Evolutionary conservation across 352 stramenopile genomes (phyloP).

Genomic region (Pythium oligandrum): DNA sequence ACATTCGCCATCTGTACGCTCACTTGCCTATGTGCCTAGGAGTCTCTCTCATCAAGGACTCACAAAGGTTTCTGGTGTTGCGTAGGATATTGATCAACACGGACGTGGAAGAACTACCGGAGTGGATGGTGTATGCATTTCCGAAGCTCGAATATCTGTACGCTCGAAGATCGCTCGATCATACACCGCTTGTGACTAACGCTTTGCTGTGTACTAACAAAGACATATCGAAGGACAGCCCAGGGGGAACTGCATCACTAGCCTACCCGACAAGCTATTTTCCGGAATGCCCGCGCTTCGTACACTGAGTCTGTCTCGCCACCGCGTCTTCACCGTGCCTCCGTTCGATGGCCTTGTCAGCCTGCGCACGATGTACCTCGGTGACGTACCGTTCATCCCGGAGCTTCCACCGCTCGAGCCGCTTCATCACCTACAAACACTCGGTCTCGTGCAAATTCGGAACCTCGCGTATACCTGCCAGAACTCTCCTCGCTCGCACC

Average conservation of each 20-base stretch:
- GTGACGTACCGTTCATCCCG: not conserved
- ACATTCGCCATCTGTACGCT: not conserved
- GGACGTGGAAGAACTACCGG: slow-evolving; percentile 17
- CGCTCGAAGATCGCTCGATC: not conserved
- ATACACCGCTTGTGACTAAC: no score
- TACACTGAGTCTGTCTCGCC: not conserved
- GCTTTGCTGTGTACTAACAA: no score
- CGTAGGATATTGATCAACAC: slow-evolving; percentile 21
- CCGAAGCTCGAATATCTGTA: slow-evolving; percentile 34
- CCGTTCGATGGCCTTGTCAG: not conserved
- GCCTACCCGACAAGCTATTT: not conserved
- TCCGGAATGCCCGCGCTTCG: not conserved
- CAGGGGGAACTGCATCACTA: no score
- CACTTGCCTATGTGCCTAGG: no score
- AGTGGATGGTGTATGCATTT: slow-evolving; percentile 19
- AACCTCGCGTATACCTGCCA: not conserved
- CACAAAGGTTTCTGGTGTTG: no score
- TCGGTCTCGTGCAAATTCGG: not conserved
- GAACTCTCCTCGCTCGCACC: not conserved
- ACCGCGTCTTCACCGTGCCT: not conserved
- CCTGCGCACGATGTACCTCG: not conserved
- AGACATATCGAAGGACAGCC: no score
- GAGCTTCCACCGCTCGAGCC: not conserved
- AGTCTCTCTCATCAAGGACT: no score
- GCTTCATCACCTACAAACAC: not conserved